Percentiles rank a stretch among this genome's conserved stretches.
Evolutionary conservation across 2,329 filamentous ascomycete species (phyloP).

Genomic region (Xylaria sp.): DNA sequence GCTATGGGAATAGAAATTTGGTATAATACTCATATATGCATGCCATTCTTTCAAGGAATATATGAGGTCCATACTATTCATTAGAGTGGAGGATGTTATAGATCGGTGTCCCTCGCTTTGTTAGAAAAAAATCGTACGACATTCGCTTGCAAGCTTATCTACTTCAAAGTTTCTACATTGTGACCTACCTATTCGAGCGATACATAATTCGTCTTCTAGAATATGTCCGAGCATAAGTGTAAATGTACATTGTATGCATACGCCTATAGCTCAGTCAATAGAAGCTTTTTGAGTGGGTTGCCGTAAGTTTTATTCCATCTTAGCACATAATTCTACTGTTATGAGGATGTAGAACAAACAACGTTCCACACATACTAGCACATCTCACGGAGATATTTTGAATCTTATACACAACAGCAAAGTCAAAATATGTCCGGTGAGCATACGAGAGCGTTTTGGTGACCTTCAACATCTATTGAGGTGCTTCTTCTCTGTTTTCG

Average conservation of each 20-base stretch:
- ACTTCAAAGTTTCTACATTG: not conserved
- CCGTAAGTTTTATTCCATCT: too few relatives aligned
- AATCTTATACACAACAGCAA: not conserved
- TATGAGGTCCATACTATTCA: not conserved
- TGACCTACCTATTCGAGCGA: not conserved
- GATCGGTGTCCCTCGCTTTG: not conserved
- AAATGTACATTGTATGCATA: not conserved
- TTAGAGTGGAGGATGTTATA: not conserved
- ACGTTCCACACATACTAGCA: not conserved
- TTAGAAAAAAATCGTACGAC: not conserved
- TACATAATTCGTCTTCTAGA: not conserved
- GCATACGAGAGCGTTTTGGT: too few relatives aligned
- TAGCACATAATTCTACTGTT: not conserved
- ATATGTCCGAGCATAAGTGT: not conserved
- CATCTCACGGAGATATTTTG: not conserved
- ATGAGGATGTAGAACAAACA: not conserved
- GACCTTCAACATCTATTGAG: not conserved
- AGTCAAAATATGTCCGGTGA: not conserved
- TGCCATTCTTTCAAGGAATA: conserved; percentile 6
- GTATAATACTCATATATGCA: not conserved
- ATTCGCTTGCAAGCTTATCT: conserved; percentile 1
- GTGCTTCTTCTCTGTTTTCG: not conserved
- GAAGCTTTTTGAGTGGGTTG: not conserved
- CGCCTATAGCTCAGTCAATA: too few relatives aligned
- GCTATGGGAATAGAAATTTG: not conserved